Conservation (phyloP, 176 grass and related monocot species). For the Cymbopogon citratus region DNA sequence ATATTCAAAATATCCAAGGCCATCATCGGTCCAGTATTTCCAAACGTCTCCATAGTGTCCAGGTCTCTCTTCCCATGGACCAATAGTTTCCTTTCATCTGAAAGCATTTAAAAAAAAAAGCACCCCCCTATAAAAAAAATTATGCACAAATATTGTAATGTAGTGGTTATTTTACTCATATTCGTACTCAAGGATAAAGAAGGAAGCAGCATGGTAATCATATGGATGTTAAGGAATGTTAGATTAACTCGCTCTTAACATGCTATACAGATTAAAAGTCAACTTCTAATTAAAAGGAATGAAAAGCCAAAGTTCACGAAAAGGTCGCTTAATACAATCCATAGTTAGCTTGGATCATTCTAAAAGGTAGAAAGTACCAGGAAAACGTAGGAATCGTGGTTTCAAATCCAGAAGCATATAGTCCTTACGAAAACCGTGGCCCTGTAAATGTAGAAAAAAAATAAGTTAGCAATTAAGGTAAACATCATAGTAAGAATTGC, state of each 20-base stretch:
- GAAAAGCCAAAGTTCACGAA: background rate
- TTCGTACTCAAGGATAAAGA: background rate
- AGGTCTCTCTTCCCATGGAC: constrained; percentile 32
- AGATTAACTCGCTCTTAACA: constrained; percentile 2
- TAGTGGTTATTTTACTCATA: too few relatives aligned
- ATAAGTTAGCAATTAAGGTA: background rate
- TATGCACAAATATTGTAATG: too few relatives aligned
- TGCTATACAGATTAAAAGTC: background rate
- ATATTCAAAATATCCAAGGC: constrained; percentile 76
- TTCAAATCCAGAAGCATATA: constrained; percentile 80
- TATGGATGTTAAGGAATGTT: background rate
- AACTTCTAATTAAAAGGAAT: constrained; percentile 5
- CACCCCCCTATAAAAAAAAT: constrained; percentile 49
- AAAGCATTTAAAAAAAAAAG: constrained; percentile 87
- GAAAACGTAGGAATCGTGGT: constrained; percentile 77
- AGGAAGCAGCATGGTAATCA: background rate
- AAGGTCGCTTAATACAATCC: background rate
- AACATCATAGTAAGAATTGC: background rate
- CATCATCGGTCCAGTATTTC: constrained; percentile 55
- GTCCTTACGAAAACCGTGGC: constrained; percentile 74
- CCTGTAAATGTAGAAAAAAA: constrained; percentile 29
- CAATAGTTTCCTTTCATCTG: constrained; percentile 61
- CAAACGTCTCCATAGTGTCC: constrained; percentile 81
- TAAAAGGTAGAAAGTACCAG: constrained; percentile 43
- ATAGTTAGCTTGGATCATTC: constrained; percentile 5